Base-by-base conservation (phyloP, 2,329 filamentous ascomycete species). In the Colletotrichum scovillei region DNA sequence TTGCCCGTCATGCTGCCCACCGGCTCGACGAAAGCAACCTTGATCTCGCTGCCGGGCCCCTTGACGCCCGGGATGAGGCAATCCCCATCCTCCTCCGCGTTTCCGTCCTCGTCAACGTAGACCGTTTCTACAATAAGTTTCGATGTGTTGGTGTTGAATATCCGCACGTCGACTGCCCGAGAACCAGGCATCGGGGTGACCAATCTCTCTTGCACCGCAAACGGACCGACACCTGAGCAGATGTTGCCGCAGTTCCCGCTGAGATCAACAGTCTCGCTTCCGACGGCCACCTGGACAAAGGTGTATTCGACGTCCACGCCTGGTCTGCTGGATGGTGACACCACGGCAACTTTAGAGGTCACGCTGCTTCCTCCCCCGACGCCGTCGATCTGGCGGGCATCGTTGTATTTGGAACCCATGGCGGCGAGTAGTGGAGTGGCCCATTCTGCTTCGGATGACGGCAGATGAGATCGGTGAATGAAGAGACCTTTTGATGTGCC, bases 241-340 rank as follows among this genome's bases (percentile, higher is more conserved):
- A 92, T 89, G 74, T 92, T 92, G 5, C 90, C 90, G 76, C 90
- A 92, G 72, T 91, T 92, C 2, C 90, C 89, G 0, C 87, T 87
- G 53, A 89, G 84, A 74, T 92, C 90, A 2, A 92, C 84, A 9
- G 85, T 82, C 5, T 84, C 84, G 63, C 87, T 85, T 26, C 88
- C 87, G 60, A 92, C 86, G 0, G 88, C 89, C 1, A 92, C 83
- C 60, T 90, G 89, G 0, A 91, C 86, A 76, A 92, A 92, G 0
- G 90, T 92, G 76, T 89, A 92, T 63, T 92, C 89, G 9, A 92
- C 82, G 72, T 92, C 87, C 1, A 84, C 84, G 22, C 84, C 87
- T 0, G 80, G 85, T 78, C 68, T 81, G 75, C 24, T 49, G 0
- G 81, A 81, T 0, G 77, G 78, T 2, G 84, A 84, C 1, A 92